phyloP scores from a whole-genome alignment of 2,329 filamentous ascomycete genomes.

The Rhexocercosporidium sp. region DNA sequence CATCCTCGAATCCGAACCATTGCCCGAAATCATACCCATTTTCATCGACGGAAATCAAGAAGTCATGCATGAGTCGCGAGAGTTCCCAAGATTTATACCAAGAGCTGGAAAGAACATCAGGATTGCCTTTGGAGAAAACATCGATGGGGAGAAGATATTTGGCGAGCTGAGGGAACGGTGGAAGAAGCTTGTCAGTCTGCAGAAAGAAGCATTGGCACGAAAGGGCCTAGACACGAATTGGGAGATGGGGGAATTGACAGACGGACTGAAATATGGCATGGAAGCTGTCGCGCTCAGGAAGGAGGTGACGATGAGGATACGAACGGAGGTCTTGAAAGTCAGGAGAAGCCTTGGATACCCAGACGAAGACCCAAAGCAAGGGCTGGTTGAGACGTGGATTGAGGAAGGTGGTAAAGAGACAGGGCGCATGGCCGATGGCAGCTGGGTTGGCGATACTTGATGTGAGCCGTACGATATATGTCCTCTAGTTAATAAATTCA shows the following conservation, averaged over 20 bases:
- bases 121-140: slow-evolving; percentile 78
- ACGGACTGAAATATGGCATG: slow-evolving; percentile 68
- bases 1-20: slow-evolving; percentile 86
- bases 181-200: slow-evolving; percentile 66
- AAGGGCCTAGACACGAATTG: slow-evolving; percentile 41
- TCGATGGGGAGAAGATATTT: slow-evolving; percentile 77
- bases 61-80: slow-evolving; percentile 84
- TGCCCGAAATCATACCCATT: slow-evolving; percentile 89
- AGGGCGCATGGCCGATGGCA: slow-evolving; percentile 65
- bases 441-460: slow-evolving; percentile 58
- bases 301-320: slow-evolving; percentile 79
- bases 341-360: slow-evolving; percentile 70
- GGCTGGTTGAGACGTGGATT: slow-evolving; percentile 81
- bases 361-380: slow-evolving; percentile 79
- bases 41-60: slow-evolving; percentile 91
- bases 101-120: slow-evolving; percentile 72
- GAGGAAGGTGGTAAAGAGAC: slow-evolving; percentile 57
- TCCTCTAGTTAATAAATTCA: background rate
- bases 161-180: slow-evolving; percentile 78
- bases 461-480: slow-evolving; percentile 3
- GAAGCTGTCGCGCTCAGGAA: slow-evolving; percentile 80
- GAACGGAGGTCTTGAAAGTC: slow-evolving; percentile 81
- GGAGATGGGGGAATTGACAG: slow-evolving; percentile 64
- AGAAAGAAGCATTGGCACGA: slow-evolving; percentile 49
- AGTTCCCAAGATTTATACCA: slow-evolving; percentile 81